phyloP scores from a whole-genome alignment of 306 rosid genomes.

The Astragalus glycyphyllos region DNA sequence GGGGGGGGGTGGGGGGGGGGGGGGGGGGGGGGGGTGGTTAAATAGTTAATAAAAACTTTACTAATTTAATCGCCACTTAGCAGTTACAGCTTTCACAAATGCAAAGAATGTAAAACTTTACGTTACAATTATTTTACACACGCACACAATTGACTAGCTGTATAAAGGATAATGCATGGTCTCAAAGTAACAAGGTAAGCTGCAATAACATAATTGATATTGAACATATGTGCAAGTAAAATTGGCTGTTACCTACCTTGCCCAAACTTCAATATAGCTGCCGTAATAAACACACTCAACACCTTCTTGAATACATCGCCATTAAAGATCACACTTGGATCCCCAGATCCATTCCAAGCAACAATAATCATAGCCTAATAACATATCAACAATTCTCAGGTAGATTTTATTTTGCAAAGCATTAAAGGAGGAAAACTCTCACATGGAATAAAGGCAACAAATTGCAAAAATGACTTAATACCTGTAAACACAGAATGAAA shows the following conservation, averaged over 20 bases:
- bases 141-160: constrained; percentile 18
- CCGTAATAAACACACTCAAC: constrained; percentile 90
- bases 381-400: constrained; percentile 40
- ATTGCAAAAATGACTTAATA: constrained; percentile 41
- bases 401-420: constrained; percentile 20
- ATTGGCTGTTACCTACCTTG: constrained; percentile 63
- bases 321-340: constrained; percentile 69
- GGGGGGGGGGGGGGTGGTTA: neutral
- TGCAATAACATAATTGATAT: constrained; percentile 17
- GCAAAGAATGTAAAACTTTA: constrained; percentile 16
- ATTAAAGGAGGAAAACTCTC: constrained; percentile 8
- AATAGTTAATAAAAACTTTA: neutral
- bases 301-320: constrained; percentile 89
- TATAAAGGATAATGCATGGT: constrained; percentile 14
- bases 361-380: constrained; percentile 90
- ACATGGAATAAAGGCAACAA: constrained; percentile 30
- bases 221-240: constrained; percentile 22
- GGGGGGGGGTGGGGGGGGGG: too few relatives aligned
- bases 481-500: constrained; percentile 94
- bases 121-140: constrained; percentile 20
- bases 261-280: constrained; percentile 93
- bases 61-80: constrained; percentile 9
- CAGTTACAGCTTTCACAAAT: constrained; percentile 16
- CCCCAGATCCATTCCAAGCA: constrained; percentile 93
- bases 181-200: constrained; percentile 25